These are phyloP conservation scores for Aurantiochytrium sp. DNA, from an alignment of 108 stramenopile species.

Conservation along the genomic window DNA sequence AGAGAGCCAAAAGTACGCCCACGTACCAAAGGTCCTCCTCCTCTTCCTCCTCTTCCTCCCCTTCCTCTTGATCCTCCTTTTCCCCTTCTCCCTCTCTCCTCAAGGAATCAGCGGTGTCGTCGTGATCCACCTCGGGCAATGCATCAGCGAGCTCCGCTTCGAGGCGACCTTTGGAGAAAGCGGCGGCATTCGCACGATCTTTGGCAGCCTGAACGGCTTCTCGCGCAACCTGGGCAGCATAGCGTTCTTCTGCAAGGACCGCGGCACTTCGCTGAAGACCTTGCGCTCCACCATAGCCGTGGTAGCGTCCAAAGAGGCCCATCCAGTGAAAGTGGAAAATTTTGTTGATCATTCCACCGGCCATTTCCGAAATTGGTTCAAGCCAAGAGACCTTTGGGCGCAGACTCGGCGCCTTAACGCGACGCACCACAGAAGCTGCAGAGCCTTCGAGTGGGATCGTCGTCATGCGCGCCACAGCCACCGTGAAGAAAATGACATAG, in stretches of 20 bases:
- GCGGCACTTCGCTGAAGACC: not conserved
- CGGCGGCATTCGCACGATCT: not conserved
- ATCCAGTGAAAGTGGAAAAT: conserved; percentile 7
- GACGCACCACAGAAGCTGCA: not conserved
- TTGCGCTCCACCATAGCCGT: not conserved
- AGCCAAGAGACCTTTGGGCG: not conserved
- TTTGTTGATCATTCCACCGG: not conserved
- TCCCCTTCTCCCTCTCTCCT: not conserved
- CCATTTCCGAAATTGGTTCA: not conserved
- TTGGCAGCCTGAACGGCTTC: not conserved
- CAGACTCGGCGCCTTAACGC: not conserved
- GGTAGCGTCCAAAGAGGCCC: not conserved
- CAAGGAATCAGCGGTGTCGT: not conserved
- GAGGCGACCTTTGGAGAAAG: not conserved
- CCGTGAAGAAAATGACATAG: not conserved
- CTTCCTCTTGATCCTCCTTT: not conserved
- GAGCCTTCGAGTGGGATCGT: not conserved
- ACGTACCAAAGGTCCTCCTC: not conserved
- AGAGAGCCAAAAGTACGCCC: not conserved
- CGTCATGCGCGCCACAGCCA: not conserved
- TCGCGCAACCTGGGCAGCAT: not conserved
- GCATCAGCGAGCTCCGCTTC: not conserved
- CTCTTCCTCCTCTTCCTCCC: not conserved
- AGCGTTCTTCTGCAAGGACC: not conserved
- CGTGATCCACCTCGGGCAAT: not conserved